Evolutionary conservation across 1,284 basidiomycete species (phyloP), one percentile per base, ranked within the genome.

Genomic region (Boletellus sp.): DNA sequence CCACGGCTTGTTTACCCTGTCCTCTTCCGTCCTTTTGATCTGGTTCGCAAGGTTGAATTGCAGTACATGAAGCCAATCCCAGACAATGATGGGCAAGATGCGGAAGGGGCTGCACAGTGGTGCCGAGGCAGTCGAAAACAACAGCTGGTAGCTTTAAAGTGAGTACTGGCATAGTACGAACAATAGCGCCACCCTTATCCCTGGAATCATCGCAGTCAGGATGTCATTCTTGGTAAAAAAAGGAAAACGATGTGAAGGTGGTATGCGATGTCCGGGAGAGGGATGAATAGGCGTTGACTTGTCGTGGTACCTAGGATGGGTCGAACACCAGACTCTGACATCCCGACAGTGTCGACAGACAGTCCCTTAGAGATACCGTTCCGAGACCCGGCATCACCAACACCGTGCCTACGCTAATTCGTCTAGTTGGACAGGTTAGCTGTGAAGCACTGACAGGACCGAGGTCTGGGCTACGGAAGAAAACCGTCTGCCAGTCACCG

Each of bases 11-110:
- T 77, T 77, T 22, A 61, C 30, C 18, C 47, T 53, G 56, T 79
- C 76, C 54, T 78, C 77, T 13, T 68, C 67, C 2, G 65, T 62
- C 3, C 60, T 58, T n/a, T 71, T 60, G 41, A 65, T 67, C 58
- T 78, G 77, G 48, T 78, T 78, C 2, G 77, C 68, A 19, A 78
- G 60, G 43, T 71, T 59, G 55, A 72, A 72, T 32, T 76, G 74
- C 7, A 79, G 60, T 1, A 72, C 53, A 33, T 78, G 72, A 3
- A 72, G 36, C 72, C 71, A 78, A 4, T 73, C 62, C 77, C 77
- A 79, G 21, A 70, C 59, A 1, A 68, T 42, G 1, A 61, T 55
- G 19, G 70, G 65, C 1, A 59, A 35, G 18, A 72, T 51, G 11
- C 56, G 59, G 4, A 39, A 44, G 16, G 62, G 35, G 15, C 53